A percentile compares a stretch with the other conserved stretches of the same genome.
These are phyloP conservation scores for Didymella glomerata DNA, from an alignment of 2,329 filamentous ascomycete genomes.

Conservation along the genomic window DNA sequence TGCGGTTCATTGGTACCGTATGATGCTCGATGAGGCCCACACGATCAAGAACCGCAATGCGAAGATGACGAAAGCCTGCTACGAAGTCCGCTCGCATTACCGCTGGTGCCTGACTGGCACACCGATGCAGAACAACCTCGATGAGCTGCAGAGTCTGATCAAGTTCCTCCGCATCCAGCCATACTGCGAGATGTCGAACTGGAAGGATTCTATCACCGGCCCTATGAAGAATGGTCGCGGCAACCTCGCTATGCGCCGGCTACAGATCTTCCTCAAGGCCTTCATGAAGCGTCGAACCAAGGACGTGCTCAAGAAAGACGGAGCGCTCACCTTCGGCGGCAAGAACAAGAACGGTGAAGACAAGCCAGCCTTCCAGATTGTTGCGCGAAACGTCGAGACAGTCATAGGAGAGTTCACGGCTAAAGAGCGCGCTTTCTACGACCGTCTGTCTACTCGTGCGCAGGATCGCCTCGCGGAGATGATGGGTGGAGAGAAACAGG, in stretches of 20 bases:
- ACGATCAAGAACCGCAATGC: slow-evolving; percentile 98
- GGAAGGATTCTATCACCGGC: slow-evolving; percentile 89
- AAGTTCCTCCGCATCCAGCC: slow-evolving; percentile 92
- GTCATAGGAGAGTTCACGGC: slow-evolving; percentile 79
- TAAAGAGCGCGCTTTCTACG: slow-evolving; percentile 85
- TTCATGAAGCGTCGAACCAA: slow-evolving; percentile 99
- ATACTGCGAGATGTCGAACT: slow-evolving; percentile 83
- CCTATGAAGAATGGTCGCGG: slow-evolving; percentile 92
- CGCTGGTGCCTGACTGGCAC: slow-evolving; percentile 97
- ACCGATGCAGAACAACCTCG: slow-evolving; percentile 97
- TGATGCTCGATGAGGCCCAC: slow-evolving; percentile 96
- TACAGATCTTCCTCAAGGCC: slow-evolving; percentile 85
- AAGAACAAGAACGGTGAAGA: slow-evolving; percentile 66
- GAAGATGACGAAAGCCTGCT: slow-evolving; percentile 93
- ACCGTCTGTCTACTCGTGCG: slow-evolving; percentile 81
- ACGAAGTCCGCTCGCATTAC: slow-evolving; percentile 82
- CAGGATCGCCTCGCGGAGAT: slow-evolving; percentile 87
- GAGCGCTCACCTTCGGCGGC: slow-evolving; percentile 79
- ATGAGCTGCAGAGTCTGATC: slow-evolving; percentile 93
- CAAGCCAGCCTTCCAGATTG: slow-evolving; percentile 83
- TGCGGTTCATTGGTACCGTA: slow-evolving; percentile 90
- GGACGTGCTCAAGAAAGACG: slow-evolving; percentile 89
- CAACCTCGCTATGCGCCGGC: slow-evolving; percentile 83
- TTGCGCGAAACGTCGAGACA: slow-evolving; percentile 85
- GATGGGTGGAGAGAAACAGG: slow-evolving; percentile 80